Evolutionary conservation across 768 basidiomycete genomes (phyloP), one percentile per base, ranked within the genome.

Genomic region (Cystofilobasidium bisporidii): DNA sequence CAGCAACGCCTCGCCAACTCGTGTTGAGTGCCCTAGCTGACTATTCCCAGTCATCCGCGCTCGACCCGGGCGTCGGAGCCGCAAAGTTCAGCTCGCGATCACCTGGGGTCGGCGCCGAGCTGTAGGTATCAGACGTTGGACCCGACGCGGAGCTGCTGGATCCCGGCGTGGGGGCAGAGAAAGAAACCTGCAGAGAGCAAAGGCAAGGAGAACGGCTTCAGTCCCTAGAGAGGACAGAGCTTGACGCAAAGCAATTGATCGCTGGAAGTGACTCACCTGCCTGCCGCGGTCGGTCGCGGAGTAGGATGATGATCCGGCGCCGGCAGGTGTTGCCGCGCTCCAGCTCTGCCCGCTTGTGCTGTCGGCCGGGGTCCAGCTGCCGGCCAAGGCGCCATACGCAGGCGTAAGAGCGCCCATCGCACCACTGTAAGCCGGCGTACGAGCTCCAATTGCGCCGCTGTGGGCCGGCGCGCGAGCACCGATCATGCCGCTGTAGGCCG

Each of bases 81-180:
- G 70, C 68, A n/a, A 38, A 24, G 40, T 14, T 15, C 22, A 50
- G 32, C 28, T 38, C 53, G 5, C 50, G 40, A 1, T 45, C 43
- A 14, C 53, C 78, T 11, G 79, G 78, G 32, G 79, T 78, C 20
- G 78, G 78, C 14, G 78, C 77, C 2, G 73, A 71, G 17, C 69
- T 69, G 61, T 72, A 74, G 1, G 69, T 72, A 4, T 77, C 79
- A 0, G 81, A 80, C 0, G 81, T 81, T 0, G 79, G 78, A 0
- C 79, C 79, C 11, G 75, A 64, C 55, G 71, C 4, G 18, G 20
- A 24, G 45, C 45, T n/a, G n/a, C n/a, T 70, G 18, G 76, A 78
- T 20, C 68, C 71, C 24, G 83, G 84, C n/a, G 83, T 84, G 6
- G 83, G 82, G 8, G 83, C n/a, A n/a, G n/a, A n/a, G n/a, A n/a